Evolutionary conservation across 1,139 yeast genomes (phyloP), one percentile per base, ranked within the genome.

Genomic region (Magnusiomyces suaveolens): DNA sequence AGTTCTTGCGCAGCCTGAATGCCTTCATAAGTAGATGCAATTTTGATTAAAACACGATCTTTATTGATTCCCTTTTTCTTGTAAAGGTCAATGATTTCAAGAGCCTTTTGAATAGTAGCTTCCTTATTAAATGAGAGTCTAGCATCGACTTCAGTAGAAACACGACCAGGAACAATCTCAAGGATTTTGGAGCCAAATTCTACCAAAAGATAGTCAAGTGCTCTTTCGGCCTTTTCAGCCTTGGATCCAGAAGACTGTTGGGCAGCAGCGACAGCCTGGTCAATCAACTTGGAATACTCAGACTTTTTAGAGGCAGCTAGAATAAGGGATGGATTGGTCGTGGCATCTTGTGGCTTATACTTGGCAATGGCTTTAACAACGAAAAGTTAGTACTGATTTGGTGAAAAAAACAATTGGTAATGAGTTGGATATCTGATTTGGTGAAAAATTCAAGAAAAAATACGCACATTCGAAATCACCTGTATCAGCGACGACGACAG

Each of bases 21-120:
- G 80, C 98, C 98, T 78, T 92, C 98, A 88, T 94, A 92, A 63
- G 98, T 92, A 61, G 97, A 86, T 60, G 98, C 98, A 66, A 94
- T 81, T 82, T 92, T 92, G 75, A 92, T 94, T 71, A 92, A 81
- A 59, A 92, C 81, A 73, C 97, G 82, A 62, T 90, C 96, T 78
- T 87, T 88, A 62, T 75, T 69, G 66, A 92, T 84, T 64, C 97
- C 97, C 68, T 80, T 79, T 60, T 82, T 75, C 77, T 87, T 78
- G 81, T 90, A 90, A 64, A 90, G 80, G 53, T 78, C 82, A 69
- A 90, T 90, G 76, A 90, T 81, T 71, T 87, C 83, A 61, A 87
- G 74, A 59, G 98, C 97, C 81, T 92, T 90, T 75, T 82, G 79
- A 72, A 92, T 79, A 67, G 97, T 89, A 65, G 87, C 97, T 61